A percentile compares a stretch with the other conserved stretches of the same genome.
Conservation (phyloP, 1,284 basidiomycete species). For the Papiliotrema nemorosa region DNA sequence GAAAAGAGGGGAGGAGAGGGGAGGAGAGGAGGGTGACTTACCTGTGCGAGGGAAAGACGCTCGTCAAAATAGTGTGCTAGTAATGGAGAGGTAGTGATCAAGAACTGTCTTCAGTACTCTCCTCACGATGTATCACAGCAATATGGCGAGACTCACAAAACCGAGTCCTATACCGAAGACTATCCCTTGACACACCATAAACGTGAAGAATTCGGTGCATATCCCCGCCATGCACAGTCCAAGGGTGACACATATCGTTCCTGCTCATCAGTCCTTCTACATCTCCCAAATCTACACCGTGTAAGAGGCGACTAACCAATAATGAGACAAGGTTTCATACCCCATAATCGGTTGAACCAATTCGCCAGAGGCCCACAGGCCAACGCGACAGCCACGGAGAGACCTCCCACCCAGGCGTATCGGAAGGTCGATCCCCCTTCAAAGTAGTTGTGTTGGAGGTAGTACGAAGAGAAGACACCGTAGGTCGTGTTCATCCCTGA, state of each 20-base stretch:
- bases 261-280: constrained; percentile 2
- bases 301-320: constrained; percentile 28
- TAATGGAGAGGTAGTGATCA: constrained; percentile 1
- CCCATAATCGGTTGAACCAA: constrained; percentile 33
- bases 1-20: background rate
- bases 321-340: constrained; percentile 42
- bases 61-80: constrained; percentile 26
- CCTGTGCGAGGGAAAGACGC: constrained; percentile 24
- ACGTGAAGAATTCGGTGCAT: constrained; percentile 25
- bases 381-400: constrained; percentile 44
- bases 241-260: constrained; percentile 22
- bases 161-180: constrained; percentile 39
- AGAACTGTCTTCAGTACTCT: background rate
- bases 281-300: background rate
- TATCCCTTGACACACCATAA: constrained; percentile 37
- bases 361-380: constrained; percentile 47
- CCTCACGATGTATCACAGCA: background rate
- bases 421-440: constrained; percentile 42
- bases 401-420: constrained; percentile 51
- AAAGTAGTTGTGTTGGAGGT: constrained; percentile 49
- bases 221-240: constrained; percentile 38
- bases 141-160: constrained; percentile 11
- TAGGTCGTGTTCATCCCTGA: constrained; percentile 51
- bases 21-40: constrained; percentile 11
- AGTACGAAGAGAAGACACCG: constrained; percentile 51